Percentiles rank a stretch among this genome's conserved stretches.
Conservation (phyloP, 495 filamentous ascomycete species). For the Aspergillus egyptiacus region DNA sequence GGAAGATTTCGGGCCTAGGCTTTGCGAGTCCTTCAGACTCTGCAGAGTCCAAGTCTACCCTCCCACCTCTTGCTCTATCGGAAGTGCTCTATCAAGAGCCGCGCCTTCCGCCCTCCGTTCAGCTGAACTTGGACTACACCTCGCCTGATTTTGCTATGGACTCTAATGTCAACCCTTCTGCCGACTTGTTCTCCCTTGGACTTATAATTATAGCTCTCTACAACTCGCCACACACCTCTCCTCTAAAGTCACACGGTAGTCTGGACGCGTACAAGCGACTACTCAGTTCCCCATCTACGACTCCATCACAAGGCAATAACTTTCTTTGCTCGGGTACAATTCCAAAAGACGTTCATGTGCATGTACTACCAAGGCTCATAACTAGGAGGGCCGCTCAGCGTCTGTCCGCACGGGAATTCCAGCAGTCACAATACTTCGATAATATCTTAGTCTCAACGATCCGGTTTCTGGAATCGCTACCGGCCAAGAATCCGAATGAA, state of each 20-base stretch:
- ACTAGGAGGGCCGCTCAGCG: slow-evolving; percentile 80
- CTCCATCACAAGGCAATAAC: slow-evolving; percentile 72
- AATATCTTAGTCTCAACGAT: slow-evolving; percentile 94
- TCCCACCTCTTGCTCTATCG: slow-evolving; percentile 69
- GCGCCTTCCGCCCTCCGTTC: slow-evolving; percentile 74
- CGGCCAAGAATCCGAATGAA: slow-evolving; percentile 84
- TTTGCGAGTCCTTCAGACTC: slow-evolving; percentile 74
- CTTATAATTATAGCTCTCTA: slow-evolving; percentile 85
- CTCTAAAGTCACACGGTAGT: slow-evolving; percentile 73
- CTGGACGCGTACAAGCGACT: slow-evolving; percentile 75
- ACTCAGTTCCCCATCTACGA: slow-evolving; percentile 66
- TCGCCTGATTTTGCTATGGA: slow-evolving; percentile 93
- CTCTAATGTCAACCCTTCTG: slow-evolving; percentile 67
- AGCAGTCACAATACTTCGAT: slow-evolving; percentile 90
- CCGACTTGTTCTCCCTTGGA: slow-evolving; percentile 91
- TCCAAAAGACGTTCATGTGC: slow-evolving; percentile 66
- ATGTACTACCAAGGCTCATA: slow-evolving; percentile 75
- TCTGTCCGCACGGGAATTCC: slow-evolving; percentile 85
- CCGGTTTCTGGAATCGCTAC: slow-evolving; percentile 84
- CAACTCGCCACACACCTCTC: slow-evolving; percentile 84
- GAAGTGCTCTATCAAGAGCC: slow-evolving; percentile 82
- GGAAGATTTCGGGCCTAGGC: slow-evolving; percentile 92
- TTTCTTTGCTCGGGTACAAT: slow-evolving; percentile 73
- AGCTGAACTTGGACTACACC: slow-evolving; percentile 85
- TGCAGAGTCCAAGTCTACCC: slow-evolving; percentile 60